These are phyloP conservation scores for Roridomyces roridus DNA, from an alignment of 768 basidiomycete species.

Conservation along the genomic window DNA sequence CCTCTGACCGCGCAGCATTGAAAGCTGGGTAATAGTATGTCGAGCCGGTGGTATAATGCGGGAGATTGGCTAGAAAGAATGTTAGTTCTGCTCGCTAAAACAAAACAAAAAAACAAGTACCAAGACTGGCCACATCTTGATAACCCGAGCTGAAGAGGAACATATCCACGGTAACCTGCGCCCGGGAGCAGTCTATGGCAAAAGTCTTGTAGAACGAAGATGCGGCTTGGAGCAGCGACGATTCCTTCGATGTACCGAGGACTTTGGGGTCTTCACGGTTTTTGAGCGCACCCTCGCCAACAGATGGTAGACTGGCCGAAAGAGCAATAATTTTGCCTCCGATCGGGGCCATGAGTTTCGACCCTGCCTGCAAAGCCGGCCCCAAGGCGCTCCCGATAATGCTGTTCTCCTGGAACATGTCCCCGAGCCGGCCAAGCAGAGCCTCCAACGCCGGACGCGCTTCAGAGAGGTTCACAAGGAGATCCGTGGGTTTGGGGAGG, in stretches of 20 bases:
- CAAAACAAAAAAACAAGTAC: slow-evolving; percentile 42
- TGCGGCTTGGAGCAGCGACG: slow-evolving; percentile 89
- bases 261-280: slow-evolving; percentile 97
- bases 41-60: slow-evolving; percentile 97
- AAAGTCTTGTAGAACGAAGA: slow-evolving; percentile 98
- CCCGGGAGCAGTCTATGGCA: slow-evolving; percentile 96
- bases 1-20: slow-evolving; percentile 92
- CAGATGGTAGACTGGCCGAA: slow-evolving; percentile 83
- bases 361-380: slow-evolving; percentile 93
- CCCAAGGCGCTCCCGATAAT: slow-evolving; percentile 94
- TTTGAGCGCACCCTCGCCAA: slow-evolving; percentile 92
- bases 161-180: slow-evolving; percentile 98
- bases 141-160: slow-evolving; percentile 95
- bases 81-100: not conserved
- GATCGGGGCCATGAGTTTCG: slow-evolving; percentile 92
- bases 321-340: slow-evolving; percentile 94
- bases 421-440: slow-evolving; percentile 83
- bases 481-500: slow-evolving; percentile 93
- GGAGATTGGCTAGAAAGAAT: slow-evolving; percentile 71
- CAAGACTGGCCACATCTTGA: slow-evolving; percentile 93
- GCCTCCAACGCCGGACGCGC: slow-evolving; percentile 79
- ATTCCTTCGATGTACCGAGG: slow-evolving; percentile 96
- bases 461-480: slow-evolving; percentile 95
- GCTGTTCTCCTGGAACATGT: slow-evolving; percentile 98
- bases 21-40: slow-evolving; percentile 99